A percentile compares a stretch with the other conserved stretches of the same genome.
Conservation (phyloP, 2,329 filamentous ascomycete genomes). For the Cryphonectria nitschkei region DNA sequence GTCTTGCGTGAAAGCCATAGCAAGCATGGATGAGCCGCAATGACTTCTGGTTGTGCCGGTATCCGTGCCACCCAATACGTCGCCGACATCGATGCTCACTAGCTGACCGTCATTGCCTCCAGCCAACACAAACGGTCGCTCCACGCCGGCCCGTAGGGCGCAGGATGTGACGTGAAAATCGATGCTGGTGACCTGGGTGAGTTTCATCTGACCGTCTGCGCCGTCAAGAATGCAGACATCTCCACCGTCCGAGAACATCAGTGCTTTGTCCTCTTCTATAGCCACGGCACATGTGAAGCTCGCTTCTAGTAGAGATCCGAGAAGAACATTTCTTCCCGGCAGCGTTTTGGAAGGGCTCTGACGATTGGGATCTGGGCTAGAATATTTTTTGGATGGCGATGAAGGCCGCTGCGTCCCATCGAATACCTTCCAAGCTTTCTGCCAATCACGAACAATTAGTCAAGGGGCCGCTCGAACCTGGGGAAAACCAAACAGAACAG, state of each 20-base stretch:
- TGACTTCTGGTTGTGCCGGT: slow-evolving; percentile 35
- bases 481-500: not conserved
- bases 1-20: slow-evolving; percentile 68
- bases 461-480: not conserved
- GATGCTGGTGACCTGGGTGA: slow-evolving; percentile 67
- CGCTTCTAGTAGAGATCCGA: slow-evolving; percentile 79
- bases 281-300: slow-evolving; percentile 80
- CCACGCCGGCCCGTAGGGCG: slow-evolving; percentile 50
- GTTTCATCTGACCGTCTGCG: slow-evolving; percentile 69
- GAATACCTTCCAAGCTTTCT: slow-evolving; percentile 40
- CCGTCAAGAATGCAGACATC: slow-evolving; percentile 90
- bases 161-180: slow-evolving; percentile 72
- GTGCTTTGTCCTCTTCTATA: slow-evolving; percentile 72
- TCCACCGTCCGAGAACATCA: slow-evolving; percentile 86
- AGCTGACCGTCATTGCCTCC: slow-evolving; percentile 68
- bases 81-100: slow-evolving; percentile 54
- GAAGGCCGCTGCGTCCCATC: slow-evolving; percentile 62
- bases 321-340: slow-evolving; percentile 82
- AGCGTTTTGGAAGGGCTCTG: slow-evolving; percentile 65
- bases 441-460: not conserved
- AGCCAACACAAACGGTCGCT: slow-evolving; percentile 63
- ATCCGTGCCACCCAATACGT: slow-evolving; percentile 48
- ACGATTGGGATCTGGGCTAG: slow-evolving; percentile 45
- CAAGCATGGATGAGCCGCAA: slow-evolving; percentile 48
- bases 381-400: slow-evolving; percentile 68